These are phyloP conservation scores for Starmerella apicola DNA, from an alignment of 805 yeast species.

Conservation along the genomic window DNA sequence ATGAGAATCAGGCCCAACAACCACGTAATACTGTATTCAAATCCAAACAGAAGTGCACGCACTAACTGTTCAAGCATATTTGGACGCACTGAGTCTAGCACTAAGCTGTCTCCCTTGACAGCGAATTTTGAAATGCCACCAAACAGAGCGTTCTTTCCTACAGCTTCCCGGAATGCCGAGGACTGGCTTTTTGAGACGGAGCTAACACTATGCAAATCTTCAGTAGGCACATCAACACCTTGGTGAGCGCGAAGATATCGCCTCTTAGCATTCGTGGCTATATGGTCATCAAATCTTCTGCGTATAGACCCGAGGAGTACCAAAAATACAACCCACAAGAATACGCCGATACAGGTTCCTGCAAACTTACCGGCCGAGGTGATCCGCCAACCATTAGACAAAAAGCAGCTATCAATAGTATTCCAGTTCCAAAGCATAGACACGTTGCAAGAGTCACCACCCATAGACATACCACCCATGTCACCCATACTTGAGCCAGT, in stretches of 20 bases:
- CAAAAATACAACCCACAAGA: constrained; percentile 43
- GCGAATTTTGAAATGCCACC: background rate
- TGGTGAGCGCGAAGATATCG: background rate
- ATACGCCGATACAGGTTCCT: constrained; percentile 62
- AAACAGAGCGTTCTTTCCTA: background rate
- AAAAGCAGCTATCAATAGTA: constrained; percentile 52
- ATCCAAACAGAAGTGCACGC: constrained; percentile 38
- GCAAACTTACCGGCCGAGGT: constrained; percentile 49
- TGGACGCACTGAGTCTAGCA: constrained; percentile 26
- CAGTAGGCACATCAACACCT: background rate
- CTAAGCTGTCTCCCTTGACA: background rate
- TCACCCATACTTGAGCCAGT: constrained; percentile 10
- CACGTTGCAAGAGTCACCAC: constrained; percentile 26
- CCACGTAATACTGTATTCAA: constrained; percentile 54
- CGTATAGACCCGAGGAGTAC: constrained; percentile 46
- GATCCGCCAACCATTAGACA: constrained; percentile 53
- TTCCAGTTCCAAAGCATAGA: constrained; percentile 66
- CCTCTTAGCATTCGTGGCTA: constrained; percentile 9
- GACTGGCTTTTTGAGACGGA: background rate
- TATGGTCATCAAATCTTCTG: constrained; percentile 33
- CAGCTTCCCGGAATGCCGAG: background rate
- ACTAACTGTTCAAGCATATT: constrained; percentile 39
- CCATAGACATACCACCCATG: constrained; percentile 14
- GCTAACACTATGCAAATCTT: background rate
- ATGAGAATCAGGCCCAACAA: constrained; percentile 59